These are phyloP conservation scores for Danielia reshetovae DNA, from an alignment of 805 yeast species.

Conservation along the genomic window DNA sequence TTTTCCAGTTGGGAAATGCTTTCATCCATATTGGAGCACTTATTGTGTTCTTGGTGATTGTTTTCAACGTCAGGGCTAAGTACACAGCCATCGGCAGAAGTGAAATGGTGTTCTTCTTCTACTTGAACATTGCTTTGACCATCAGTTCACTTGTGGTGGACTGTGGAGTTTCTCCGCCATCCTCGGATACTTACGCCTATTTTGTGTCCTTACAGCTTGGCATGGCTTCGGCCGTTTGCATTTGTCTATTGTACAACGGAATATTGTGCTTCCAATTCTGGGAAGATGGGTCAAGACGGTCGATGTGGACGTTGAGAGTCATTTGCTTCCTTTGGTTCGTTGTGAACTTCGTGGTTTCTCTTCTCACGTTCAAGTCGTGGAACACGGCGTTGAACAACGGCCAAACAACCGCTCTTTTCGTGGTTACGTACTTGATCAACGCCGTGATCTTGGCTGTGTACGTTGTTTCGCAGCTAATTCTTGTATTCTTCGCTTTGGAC, in stretches of 20 bases:
- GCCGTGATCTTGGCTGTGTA: conserved; percentile 61
- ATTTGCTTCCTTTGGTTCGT: conserved; percentile 56
- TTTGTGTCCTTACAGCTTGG: conserved; percentile 83
- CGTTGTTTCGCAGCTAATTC: conserved; percentile 61
- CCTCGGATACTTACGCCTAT: conserved; percentile 68
- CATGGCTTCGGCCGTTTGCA: conserved; percentile 64
- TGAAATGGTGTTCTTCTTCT: conserved; percentile 76
- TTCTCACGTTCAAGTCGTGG: conserved; percentile 66
- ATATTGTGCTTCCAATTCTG: conserved; percentile 82
- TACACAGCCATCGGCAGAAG: conserved; percentile 93
- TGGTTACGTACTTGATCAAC: conserved; percentile 67
- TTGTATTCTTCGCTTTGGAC: conserved; percentile 63
- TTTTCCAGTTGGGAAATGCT: conserved; percentile 84
- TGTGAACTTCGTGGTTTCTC: conserved; percentile 60
- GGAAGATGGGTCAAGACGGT: conserved; percentile 83
- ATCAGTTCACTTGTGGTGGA: conserved; percentile 75
- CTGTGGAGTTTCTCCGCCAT: conserved; percentile 90
- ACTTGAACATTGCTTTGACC: conserved; percentile 52
- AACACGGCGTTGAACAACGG: conserved; percentile 49
- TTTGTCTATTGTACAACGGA: conserved; percentile 69
- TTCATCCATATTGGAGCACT: conserved; percentile 79
- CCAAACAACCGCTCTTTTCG: conserved; percentile 65
- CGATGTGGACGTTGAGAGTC: conserved; percentile 55
- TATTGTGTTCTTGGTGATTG: conserved; percentile 58
- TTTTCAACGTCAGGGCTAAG: conserved; percentile 74